Evolutionary conservation across 225 moss, liverwort and hornwort species (phyloP).

Genomic region (Pleurozium schreberi): DNA sequence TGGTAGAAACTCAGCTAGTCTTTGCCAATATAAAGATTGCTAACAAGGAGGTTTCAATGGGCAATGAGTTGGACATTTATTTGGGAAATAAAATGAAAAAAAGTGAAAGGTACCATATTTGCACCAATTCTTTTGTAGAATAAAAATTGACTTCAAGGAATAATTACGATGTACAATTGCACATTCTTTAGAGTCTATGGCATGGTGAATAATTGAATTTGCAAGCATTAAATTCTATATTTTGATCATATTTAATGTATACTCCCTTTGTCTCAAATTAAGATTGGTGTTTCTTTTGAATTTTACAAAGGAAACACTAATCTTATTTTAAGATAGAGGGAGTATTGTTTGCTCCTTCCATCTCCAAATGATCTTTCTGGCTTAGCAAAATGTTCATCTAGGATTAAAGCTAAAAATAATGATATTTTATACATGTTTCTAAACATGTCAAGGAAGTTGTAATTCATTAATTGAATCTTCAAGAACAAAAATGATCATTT

Average conservation of each 20-base stretch:
- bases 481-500: neutral
- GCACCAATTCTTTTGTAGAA: no score
- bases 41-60: neutral
- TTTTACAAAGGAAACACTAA: no score
- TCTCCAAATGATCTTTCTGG: neutral
- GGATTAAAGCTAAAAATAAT: neutral
- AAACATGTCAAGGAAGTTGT: neutral
- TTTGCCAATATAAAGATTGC: no score
- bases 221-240: neutral
- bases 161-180: neutral
- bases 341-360: fast-evolving
- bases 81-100: neutral
- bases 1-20: no score
- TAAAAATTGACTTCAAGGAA: neutral
- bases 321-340: no score
- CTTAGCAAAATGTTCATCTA: neutral
- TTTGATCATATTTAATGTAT: no score
- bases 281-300: no score
- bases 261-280: no score
- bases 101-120: no score
- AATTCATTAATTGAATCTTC: neutral
- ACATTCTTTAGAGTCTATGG: neutral
- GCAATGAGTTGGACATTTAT: neutral
- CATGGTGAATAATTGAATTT: neutral
- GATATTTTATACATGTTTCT: no score